These are phyloP conservation scores for Saccharomyces hybrid DNA, from an alignment of 1,139 yeast species.

Conservation along the genomic window DNA sequence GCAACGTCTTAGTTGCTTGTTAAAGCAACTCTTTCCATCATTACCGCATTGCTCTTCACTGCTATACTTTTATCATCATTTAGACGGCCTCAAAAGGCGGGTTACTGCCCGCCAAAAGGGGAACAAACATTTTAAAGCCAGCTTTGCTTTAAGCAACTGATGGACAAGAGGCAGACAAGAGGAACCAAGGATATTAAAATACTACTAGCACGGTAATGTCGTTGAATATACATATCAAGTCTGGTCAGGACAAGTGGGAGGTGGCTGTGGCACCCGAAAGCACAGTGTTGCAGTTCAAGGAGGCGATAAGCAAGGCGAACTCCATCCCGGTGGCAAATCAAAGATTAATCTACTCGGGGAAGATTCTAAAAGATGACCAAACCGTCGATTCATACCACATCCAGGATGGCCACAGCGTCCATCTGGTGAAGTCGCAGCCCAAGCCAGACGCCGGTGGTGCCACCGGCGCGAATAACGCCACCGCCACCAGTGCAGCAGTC, in stretches of 20 bases:
- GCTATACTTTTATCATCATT: neutral
- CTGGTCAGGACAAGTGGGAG: slow-evolving; percentile 76
- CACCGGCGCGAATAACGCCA: slow-evolving; percentile 15
- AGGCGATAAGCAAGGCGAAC: slow-evolving; percentile 49
- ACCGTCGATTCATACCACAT: slow-evolving; percentile 69
- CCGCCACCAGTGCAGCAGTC: slow-evolving; percentile 8
- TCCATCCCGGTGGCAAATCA: slow-evolving; percentile 70
- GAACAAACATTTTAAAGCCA: neutral
- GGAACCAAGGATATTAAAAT: neutral
- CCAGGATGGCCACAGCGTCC: slow-evolving; percentile 80
- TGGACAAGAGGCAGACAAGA: neutral
- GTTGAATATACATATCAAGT: slow-evolving; percentile 28
- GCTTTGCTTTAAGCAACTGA: neutral
- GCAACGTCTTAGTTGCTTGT: neutral
- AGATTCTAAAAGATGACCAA: slow-evolving; percentile 80
- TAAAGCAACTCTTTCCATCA: neutral
- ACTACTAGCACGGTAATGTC: slow-evolving; percentile 13
- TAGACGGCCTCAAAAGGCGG: neutral
- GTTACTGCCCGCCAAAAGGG: neutral
- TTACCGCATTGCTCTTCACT: neutral
- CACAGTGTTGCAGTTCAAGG: slow-evolving; percentile 65
- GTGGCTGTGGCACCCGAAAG: slow-evolving; percentile 46
- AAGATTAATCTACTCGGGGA: slow-evolving; percentile 86
- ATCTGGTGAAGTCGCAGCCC: slow-evolving; percentile 65
- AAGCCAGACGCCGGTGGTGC: slow-evolving; percentile 26